Conservation (phyloP, 495 filamentous ascomycete species). For the Coniosporium apollinis region DNA sequence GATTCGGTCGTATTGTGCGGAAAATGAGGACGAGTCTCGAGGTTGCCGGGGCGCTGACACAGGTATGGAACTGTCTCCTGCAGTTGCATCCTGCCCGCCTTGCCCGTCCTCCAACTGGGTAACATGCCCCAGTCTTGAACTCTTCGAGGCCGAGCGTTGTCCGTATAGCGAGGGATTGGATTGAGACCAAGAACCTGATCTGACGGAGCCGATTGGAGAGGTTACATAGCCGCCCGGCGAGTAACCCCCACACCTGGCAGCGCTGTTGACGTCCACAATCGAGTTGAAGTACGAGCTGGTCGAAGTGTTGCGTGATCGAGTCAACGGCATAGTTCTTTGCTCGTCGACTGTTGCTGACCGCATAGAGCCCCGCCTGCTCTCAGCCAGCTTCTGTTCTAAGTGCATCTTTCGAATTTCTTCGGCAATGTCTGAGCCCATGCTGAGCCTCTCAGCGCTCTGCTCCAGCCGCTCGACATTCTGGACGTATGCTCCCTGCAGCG, state of each 20-base stretch:
- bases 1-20: slow-evolving; percentile 13
- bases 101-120: slow-evolving; percentile 33
- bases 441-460: slow-evolving; percentile 64
- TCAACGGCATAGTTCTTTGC: slow-evolving; percentile 10
- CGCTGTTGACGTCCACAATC: slow-evolving; percentile 47
- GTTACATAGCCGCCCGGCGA: slow-evolving; percentile 31
- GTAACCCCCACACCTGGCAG: slow-evolving; percentile 53
- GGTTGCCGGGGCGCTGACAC: neutral
- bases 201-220: slow-evolving; percentile 7
- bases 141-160: slow-evolving; percentile 6
- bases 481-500: slow-evolving; percentile 53
- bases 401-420: slow-evolving; percentile 69
- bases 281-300: slow-evolving; percentile 40
- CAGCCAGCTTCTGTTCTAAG: slow-evolving; percentile 53
- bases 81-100: too few species aligned
- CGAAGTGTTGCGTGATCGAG: slow-evolving; percentile 28
- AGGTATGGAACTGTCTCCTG: slow-evolving; percentile 21
- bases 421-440: slow-evolving; percentile 59
- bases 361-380: slow-evolving; percentile 42
- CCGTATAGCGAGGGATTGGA: slow-evolving; percentile 3
- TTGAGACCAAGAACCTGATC: slow-evolving; percentile 8
- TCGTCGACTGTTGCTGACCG: slow-evolving; percentile 1
- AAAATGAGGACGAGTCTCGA: slow-evolving; percentile 4
- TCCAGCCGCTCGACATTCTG: slow-evolving; percentile 73
- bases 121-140: slow-evolving; percentile 32